Evolutionary conservation across 352 stramenopile species (phyloP), one percentile per base, ranked within the genome.

Genomic region (Globisporangium irregulare): DNA sequence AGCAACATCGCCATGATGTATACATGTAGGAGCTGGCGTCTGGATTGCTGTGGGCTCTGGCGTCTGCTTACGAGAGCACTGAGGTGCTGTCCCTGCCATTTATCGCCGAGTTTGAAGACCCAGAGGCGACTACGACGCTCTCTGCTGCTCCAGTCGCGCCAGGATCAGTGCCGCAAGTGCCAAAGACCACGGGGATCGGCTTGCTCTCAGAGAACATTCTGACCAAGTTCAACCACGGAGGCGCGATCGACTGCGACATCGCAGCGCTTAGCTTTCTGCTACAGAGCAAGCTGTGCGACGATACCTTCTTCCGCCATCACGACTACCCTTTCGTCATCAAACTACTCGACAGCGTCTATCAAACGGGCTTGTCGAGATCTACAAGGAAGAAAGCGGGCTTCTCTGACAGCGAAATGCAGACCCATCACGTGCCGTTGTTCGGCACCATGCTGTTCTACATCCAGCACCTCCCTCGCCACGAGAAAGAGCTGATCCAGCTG

Each of bases 21-120:
- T 36, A 20, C 9, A 18, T 36, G 18, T 43, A 72, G 67, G 67
- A 72, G 24, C 27, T 72, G 12, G 62, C 62, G 8, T 69, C 67
- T 12, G 63, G 67, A n/a, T 34, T 72, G 22, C 62, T 72, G 4
- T 72, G 67, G 67, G 62, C 62, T 4, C 67, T 72, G n/a, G 29
- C 67, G 4, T 36, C 24, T 43, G 61, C 62, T 8, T 69, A 70
- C 27, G 67, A 66, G 14, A 36, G 55, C 32, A 64, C 62, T 1
- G 43, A 64, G 3, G 10, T 59, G 27, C 22, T 68, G 0, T 41
- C 62, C 0, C 29, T 29, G 0, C 25, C 34, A 24, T 69, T 72
- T 25, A 48, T 58, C 5, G 10, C 38, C 15, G 38, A 59, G 8
- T 69, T 70, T 46, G 62, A 66, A 18, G 62, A 62, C 18, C 14